These are phyloP conservation scores for Colletotrichum zoysiae DNA, from an alignment of 2,329 filamentous ascomycete species.

Conservation along the genomic window DNA sequence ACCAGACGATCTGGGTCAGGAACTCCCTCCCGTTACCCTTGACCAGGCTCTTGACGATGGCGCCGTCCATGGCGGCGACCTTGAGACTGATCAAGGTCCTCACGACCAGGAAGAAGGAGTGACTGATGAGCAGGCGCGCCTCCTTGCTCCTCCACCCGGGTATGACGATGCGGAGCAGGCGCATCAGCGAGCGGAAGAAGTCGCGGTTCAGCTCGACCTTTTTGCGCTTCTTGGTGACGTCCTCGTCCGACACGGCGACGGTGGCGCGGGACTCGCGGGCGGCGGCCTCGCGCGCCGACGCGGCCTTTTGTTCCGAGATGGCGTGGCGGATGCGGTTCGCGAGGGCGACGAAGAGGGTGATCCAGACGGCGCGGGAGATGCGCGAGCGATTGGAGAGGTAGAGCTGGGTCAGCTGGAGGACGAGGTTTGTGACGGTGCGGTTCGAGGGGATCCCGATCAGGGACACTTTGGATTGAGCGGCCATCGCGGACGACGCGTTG, in stretches of 20 bases:
- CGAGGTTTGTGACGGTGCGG: slow-evolving; percentile 72
- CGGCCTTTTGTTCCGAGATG: slow-evolving; percentile 92
- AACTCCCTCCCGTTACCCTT: slow-evolving; percentile 94
- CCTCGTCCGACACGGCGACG: slow-evolving; percentile 60
- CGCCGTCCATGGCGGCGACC: slow-evolving; percentile 95
- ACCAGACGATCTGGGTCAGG: slow-evolving; percentile 89
- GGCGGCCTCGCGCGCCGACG: slow-evolving; percentile 76
- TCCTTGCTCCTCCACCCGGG: slow-evolving; percentile 93
- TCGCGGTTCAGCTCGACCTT: slow-evolving; percentile 95
- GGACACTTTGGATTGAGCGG: slow-evolving; percentile 79
- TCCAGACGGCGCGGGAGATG: slow-evolving; percentile 86
- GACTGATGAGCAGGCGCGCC: slow-evolving; percentile 85
- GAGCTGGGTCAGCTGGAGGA: slow-evolving; percentile 75
- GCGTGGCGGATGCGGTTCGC: slow-evolving; percentile 91
- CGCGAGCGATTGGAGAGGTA: slow-evolving; percentile 85
- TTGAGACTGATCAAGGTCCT: slow-evolving; percentile 94
- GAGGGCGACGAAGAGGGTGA: slow-evolving; percentile 84
- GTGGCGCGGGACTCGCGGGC: slow-evolving; percentile 58
- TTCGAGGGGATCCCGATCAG: slow-evolving; percentile 62
- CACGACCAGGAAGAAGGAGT: slow-evolving; percentile 92
- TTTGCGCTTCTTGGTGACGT: slow-evolving; percentile 65
- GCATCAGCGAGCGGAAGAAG: slow-evolving; percentile 79
- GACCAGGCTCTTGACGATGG: slow-evolving; percentile 91
- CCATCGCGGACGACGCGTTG: slow-evolving; percentile 64
- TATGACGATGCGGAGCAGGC: slow-evolving; percentile 86